A percentile compares a stretch with the other conserved stretches of the same genome.
phyloP scores from a whole-genome alignment of 257 asterid genomes.

The Capsicum baccatum region DNA sequence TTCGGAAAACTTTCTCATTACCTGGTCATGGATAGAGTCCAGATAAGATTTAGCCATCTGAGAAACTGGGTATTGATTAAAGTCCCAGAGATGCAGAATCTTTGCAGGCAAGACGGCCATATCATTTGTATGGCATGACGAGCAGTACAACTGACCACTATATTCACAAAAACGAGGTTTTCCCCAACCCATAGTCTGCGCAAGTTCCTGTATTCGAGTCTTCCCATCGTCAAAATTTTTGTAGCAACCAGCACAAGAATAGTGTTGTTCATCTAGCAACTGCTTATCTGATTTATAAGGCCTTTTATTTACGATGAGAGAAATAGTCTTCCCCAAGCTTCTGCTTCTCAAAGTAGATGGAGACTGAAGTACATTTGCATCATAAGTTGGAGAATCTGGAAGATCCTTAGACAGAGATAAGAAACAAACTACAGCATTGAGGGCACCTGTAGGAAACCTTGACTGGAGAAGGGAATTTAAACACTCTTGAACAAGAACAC shows the following conservation, averaged over 20 bases:
- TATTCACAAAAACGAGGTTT: slow-evolving; percentile 94
- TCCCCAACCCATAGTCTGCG: slow-evolving; percentile 87
- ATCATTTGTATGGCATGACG: slow-evolving; percentile 86
- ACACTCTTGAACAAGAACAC: slow-evolving; percentile 87
- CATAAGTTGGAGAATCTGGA: slow-evolving; percentile 56
- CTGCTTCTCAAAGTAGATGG: slow-evolving; percentile 39
- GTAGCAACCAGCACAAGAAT: slow-evolving; percentile 90
- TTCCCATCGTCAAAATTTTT: slow-evolving; percentile 70
- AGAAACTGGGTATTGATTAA: slow-evolving; percentile 79
- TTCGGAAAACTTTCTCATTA: slow-evolving; percentile 31
- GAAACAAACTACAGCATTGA: slow-evolving; percentile 60
- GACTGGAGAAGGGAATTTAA: slow-evolving; percentile 67
- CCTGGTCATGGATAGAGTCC: slow-evolving; percentile 92
- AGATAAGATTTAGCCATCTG: slow-evolving; percentile 87
- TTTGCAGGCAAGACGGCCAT: slow-evolving; percentile 87
- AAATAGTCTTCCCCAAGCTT: slow-evolving; percentile 78
- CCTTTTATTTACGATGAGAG: slow-evolving; percentile 62
- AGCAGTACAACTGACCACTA: slow-evolving; percentile 86
- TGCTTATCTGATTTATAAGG: slow-evolving; percentile 73
- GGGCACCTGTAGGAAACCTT: slow-evolving; percentile 47
- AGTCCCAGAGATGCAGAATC: slow-evolving; percentile 93
- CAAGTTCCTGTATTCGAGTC: slow-evolving; percentile 72
- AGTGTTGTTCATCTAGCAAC: slow-evolving; percentile 82
- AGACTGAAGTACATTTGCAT: slow-evolving; percentile 40
- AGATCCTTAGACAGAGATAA: slow-evolving; percentile 62